phyloP scores from a whole-genome alignment of 805 yeast species.

The Ogataea degrootiae region DNA sequence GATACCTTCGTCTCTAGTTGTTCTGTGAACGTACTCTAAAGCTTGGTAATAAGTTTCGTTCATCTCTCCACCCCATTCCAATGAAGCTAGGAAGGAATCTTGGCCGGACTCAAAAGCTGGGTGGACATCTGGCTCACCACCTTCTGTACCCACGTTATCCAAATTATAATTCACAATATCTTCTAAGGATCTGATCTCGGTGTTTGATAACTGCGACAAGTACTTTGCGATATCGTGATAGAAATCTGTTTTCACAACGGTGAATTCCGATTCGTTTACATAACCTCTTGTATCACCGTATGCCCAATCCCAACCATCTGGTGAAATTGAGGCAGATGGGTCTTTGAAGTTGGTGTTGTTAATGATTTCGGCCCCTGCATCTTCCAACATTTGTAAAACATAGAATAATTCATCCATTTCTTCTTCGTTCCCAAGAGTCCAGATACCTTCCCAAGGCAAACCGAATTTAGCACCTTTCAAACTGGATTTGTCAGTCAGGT shows the following conservation, averaged over 20 bases:
- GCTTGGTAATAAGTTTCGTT: constrained; percentile 29
- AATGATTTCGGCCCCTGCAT: constrained; percentile 26
- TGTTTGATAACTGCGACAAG: constrained; percentile 22
- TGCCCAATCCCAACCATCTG: constrained; percentile 29
- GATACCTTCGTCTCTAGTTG: constrained; percentile 28
- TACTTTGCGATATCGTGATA: constrained; percentile 24
- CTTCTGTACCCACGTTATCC: constrained; percentile 23
- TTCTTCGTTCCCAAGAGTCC: constrained; percentile 16
- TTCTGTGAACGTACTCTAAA: constrained; percentile 24
- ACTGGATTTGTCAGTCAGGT: constrained; percentile 19
- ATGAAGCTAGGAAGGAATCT: constrained; percentile 24
- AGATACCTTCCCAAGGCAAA: constrained; percentile 26
- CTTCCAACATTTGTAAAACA: constrained; percentile 17
- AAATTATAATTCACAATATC: constrained; percentile 26
- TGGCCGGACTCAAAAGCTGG: constrained; percentile 29
- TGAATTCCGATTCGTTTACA: constrained; percentile 27
- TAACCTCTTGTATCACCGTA: constrained; percentile 16
- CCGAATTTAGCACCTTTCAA: constrained; percentile 29
- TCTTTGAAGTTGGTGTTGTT: constrained; percentile 26
- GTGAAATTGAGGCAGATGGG: constrained; percentile 22
- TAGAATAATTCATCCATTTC: constrained; percentile 17
- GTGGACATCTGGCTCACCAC: constrained; percentile 17
- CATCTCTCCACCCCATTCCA: constrained; percentile 24
- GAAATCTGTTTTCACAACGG: constrained; percentile 28
- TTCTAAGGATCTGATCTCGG: constrained; percentile 21